Evolutionary conservation across 2,329 filamentous ascomycete species (phyloP), one percentile per base, ranked within the genome.

Genomic region (Stenocarpella maydis): DNA sequence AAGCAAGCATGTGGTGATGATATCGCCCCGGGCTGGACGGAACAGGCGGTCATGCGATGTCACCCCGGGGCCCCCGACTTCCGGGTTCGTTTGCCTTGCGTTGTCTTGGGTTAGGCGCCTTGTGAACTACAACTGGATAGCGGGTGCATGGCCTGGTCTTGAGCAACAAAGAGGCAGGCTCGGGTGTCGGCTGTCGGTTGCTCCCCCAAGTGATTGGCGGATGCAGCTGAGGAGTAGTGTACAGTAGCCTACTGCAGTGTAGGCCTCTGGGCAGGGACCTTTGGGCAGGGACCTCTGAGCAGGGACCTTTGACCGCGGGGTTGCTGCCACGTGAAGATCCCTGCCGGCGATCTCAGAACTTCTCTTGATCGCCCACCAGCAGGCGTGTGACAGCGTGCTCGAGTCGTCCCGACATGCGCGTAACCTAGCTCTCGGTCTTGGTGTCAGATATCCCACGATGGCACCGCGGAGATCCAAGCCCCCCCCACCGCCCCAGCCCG

Each of bases 401-500:
- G n/a, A n/a, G n/a, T n/a, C n/a, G n/a, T 28, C 26, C 6, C 26
- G 26, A 34, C 19, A 63, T 63, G 41, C 28, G n/a, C 28, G 26
- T 2, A 17, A 2, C 41, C 9, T 37, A 49, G 58, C 14, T 2
- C n/a, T 6, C 12, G 4, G 7, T 63, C 26, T 54, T 39, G n/a
- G 15, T 17, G 19, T 7, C 37, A 3, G 41, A 2, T 12, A 2
- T 12, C 34, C 24, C 55, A 68, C 21, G 3, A 72, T 72, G 71
- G 54, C 71, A 21, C 71, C 66, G 26, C 45, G 82, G 75, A 91
- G 88, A 78, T 81, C 85, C 61, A 88, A 88, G 65, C 78, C 83
- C 19, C 78, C 84, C 7, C 82, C 83, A 54, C 82, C 87, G 4
- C 77, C 84, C 28, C 82, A 88, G 9, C 90, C 91, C 0, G 77